phyloP scores from a whole-genome alignment of 495 filamentous ascomycete genomes.

The Tuber borchii region DNA sequence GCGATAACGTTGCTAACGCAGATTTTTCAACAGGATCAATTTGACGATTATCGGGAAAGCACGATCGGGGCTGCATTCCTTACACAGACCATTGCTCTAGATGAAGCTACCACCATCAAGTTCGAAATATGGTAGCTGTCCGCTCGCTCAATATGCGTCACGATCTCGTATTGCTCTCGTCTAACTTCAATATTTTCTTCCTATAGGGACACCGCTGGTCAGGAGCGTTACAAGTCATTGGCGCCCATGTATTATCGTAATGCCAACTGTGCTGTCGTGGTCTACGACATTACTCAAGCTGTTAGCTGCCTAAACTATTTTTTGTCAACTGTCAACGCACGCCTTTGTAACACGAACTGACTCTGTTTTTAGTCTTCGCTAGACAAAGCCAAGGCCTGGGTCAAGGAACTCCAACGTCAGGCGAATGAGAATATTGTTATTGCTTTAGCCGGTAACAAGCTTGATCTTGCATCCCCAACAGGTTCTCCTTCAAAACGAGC shows the following conservation, averaged over 20 bases:
- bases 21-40: slow-evolving; percentile 70
- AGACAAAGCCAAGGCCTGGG: slow-evolving; percentile 98
- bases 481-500: slow-evolving; percentile 82
- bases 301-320: slow-evolving; percentile 51
- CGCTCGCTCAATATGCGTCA: background rate
- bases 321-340: background rate
- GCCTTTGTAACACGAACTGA: slow-evolving; percentile 14
- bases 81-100: slow-evolving; percentile 94
- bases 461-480: slow-evolving; percentile 68
- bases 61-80: slow-evolving; percentile 98
- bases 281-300: slow-evolving; percentile 98
- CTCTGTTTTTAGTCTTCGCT: slow-evolving; percentile 63
- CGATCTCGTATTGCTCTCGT: background rate
- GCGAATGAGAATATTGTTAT: slow-evolving; percentile 99
- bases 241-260: slow-evolving; percentile 99
- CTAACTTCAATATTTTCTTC: slow-evolving; percentile 18
- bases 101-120: slow-evolving; percentile 96
- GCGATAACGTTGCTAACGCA: slow-evolving; percentile 17
- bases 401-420: slow-evolving; percentile 97
- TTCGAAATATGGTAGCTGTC: slow-evolving; percentile 84
- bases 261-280: slow-evolving; percentile 96
- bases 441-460: slow-evolving; percentile 93
- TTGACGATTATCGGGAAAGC: slow-evolving; percentile 97
- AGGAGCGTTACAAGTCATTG: slow-evolving; percentile 96
- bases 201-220: slow-evolving; percentile 75